Evolutionary conservation across 108 stramenopile species (phyloP).

Genomic region (Cylindrotheca closterium): DNA sequence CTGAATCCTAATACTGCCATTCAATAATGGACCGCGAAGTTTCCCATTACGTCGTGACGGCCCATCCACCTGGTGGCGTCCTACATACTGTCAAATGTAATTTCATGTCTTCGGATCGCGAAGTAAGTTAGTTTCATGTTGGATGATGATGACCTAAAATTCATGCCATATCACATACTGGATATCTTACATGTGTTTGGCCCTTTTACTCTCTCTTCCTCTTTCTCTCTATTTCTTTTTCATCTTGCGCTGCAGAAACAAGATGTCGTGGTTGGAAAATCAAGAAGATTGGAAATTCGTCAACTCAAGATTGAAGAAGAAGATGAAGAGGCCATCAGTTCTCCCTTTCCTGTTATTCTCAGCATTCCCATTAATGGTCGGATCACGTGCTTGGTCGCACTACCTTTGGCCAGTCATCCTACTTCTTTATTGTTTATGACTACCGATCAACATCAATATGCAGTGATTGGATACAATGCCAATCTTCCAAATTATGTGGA

Average conservation of each 20-base stretch:
- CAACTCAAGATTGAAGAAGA: constrained; percentile 17
- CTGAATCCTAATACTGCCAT: too few species aligned
- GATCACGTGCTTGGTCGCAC: constrained; percentile 45
- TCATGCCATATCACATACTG: not conserved
- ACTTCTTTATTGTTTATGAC: constrained; percentile 62
- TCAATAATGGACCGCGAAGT: constrained; percentile 39
- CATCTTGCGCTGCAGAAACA: constrained; percentile 5
- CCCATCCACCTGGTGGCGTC: constrained; percentile 73
- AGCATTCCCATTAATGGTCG: constrained; percentile 73
- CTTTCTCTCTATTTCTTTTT: not conserved
- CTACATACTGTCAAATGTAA: constrained; percentile 51
- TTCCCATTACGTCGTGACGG: constrained; percentile 73
- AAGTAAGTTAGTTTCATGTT: constrained; percentile 23
- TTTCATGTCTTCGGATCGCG: constrained; percentile 44
- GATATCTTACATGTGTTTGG: not conserved
- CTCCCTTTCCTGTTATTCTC: constrained; percentile 63
- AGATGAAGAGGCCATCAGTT: constrained; percentile 16
- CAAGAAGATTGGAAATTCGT: constrained; percentile 63
- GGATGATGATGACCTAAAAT: not conserved
- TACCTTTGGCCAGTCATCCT: constrained; percentile 30
- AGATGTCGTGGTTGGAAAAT: constrained; percentile 69
- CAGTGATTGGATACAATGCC: constrained; percentile 55
- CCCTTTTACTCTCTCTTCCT: not conserved
- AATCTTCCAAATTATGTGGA: constrained; percentile 22
- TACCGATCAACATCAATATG: constrained; percentile 74